Base-by-base conservation (phyloP, 2,329 filamentous ascomycete genomes). In the Trichoderma atroviride region DNA sequence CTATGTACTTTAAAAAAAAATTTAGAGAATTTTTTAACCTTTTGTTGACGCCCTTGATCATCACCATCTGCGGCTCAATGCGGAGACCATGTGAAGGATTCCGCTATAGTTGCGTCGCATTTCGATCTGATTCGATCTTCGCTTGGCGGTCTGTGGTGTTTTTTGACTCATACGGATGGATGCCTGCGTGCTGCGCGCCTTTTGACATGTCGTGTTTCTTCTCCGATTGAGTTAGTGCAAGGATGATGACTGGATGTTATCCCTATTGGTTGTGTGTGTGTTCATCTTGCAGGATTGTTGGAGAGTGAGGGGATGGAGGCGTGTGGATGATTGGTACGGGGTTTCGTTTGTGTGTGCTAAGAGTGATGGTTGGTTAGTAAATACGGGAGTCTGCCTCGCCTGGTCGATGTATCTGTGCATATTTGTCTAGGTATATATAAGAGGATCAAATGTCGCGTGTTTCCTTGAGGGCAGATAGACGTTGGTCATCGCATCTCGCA, bases 101-200 rank as follows among this genome's bases (percentile, higher is more conserved):
- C 16, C 16, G 37, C 37, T 16, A 19, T 16, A 40, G 16, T 6
- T 43, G 7, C 16, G 37, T 6, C 37, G 27, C 37, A 14, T 13
- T 6, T 33, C 35, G 35, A 43, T 65, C 27, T 65, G 52, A 33
- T 65, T 65, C 62, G 62, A 47, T 58, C 24, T 5, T 55, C 27
- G 52, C 11, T 7, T 4, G 37, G 31, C n/a, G 61, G 47, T 19
- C 10, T 19, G 22, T 16, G 59, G 16, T 29, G 27, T 24, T 29
- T 31, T 53, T 63, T 63, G 47, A 53, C 29, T 63, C 43, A 52
- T 27, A 9, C 19, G 31, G 55, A 14, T n/a, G 31, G n/a, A 33
- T 57, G 55, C 55, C 29, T 37, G 60, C n/a, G n/a, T 63, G 60
- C 60, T n/a, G 29, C 40, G 61, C 61, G 61, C 61, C 61, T 53